Evolutionary conservation across 306 rosid genomes (phyloP).

Genomic region (Cicer yamashitae): DNA sequence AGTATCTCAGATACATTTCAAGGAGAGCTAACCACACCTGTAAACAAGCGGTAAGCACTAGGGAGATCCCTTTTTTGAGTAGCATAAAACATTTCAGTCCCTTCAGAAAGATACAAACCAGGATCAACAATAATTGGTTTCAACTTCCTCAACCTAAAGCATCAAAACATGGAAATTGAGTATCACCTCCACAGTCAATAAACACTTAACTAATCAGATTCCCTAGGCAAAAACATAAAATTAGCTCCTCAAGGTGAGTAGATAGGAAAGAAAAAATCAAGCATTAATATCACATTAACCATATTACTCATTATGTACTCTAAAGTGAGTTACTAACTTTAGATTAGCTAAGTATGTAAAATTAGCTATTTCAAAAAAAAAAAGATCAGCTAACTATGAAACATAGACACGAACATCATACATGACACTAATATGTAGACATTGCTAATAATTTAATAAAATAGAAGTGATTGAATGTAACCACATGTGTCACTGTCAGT

Average conservation of each 20-base stretch:
- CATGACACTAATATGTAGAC: not conserved
- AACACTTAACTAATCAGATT: constrained; percentile 7
- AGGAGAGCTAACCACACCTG: constrained; percentile 56
- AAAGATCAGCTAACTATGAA: not conserved
- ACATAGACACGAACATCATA: not conserved
- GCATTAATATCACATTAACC: not conserved
- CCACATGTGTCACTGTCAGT: not conserved
- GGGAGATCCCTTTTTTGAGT: constrained; percentile 91
- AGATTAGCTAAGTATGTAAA: not conserved
- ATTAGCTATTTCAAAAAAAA: not conserved
- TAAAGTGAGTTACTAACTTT: not conserved
- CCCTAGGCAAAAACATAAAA: not conserved
- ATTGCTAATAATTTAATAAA: not conserved
- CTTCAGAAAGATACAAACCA: constrained; percentile 88
- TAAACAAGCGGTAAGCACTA: constrained; percentile 76
- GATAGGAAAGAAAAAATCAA: not conserved
- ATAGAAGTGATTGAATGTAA: not conserved
- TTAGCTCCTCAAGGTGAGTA: not conserved
- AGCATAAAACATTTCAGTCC: constrained; percentile 85
- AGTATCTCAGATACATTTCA: not conserved
- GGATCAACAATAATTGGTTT: constrained; percentile 91
- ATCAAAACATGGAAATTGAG: constrained; percentile 38
- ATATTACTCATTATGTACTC: not conserved
- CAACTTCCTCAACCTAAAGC: constrained; percentile 71
- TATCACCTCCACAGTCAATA: constrained; percentile 1